A percentile compares a stretch with the other conserved stretches of the same genome.
phyloP scores from a whole-genome alignment of 106 monocot species.

The Phalaenopsis aphrodite region DNA sequence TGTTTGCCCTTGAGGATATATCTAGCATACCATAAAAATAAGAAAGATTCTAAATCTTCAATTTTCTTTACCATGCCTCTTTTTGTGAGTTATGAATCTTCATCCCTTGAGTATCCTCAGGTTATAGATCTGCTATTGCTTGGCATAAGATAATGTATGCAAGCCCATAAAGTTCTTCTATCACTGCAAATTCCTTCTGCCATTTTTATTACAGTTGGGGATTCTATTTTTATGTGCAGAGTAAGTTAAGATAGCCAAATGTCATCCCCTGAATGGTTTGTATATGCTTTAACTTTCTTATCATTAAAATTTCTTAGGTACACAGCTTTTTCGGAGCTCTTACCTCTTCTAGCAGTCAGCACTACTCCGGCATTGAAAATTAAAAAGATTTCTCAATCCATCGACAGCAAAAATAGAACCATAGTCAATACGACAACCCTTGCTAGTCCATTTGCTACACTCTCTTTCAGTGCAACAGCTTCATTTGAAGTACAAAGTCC shows the following conservation, averaged over 20 bases:
- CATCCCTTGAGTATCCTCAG: not conserved
- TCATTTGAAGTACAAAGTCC: constrained; percentile 85
- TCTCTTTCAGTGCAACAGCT: constrained; percentile 77
- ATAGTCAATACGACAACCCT: constrained; percentile 57
- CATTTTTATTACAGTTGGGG: too few relatives aligned
- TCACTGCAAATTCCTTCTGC: too few relatives aligned
- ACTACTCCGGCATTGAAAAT: constrained; percentile 58
- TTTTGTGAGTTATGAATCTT: not conserved
- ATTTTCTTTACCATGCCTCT: not conserved
- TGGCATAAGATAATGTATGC: not conserved
- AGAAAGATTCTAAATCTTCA: not conserved
- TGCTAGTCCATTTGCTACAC: constrained; percentile 50
- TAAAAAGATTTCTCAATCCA: constrained; percentile 72
- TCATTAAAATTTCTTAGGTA: constrained; percentile 45
- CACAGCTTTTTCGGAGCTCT: constrained; percentile 81
- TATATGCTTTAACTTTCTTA: not conserved
- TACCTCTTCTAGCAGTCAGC: constrained; percentile 64
- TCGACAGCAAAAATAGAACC: constrained; percentile 43
- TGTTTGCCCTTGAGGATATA: not conserved
- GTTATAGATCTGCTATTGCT: not conserved
- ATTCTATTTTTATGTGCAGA: too few relatives aligned
- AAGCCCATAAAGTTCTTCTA: not conserved
- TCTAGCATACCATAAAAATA: not conserved
- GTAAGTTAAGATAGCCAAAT: too few relatives aligned
- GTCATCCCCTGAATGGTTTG: not conserved